phyloP scores from a whole-genome alignment of 192 early-diverging fungal genomes.

The Gaertneriomyces sp. region DNA sequence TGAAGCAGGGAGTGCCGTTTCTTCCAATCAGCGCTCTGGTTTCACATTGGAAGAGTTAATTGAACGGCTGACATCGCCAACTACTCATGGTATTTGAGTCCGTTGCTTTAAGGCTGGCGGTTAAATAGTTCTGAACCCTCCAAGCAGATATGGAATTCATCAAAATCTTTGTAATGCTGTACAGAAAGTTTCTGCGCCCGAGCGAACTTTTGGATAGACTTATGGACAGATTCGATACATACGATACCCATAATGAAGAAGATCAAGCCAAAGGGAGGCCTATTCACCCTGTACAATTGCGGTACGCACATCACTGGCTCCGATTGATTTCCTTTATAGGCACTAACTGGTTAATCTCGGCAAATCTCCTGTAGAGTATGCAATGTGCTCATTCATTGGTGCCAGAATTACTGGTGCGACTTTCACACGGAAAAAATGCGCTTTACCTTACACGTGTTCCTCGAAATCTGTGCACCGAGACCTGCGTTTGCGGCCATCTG shows the following conservation, averaged over 20 bases:
- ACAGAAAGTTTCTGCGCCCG: constrained; percentile 40
- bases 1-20: neutral
- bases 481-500: constrained; percentile 29
- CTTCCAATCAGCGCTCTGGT: constrained; percentile 8
- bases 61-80: constrained; percentile 33
- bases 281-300: constrained; percentile 40
- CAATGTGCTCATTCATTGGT: constrained; percentile 43
- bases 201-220: constrained; percentile 43
- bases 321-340: neutral
- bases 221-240: constrained; percentile 42
- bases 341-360: neutral
- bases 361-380: constrained; percentile 33
- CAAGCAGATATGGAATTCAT: constrained; percentile 40
- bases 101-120: neutral
- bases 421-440: constrained; percentile 40
- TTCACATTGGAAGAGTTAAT: constrained; percentile 39
- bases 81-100: constrained; percentile 27
- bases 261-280: constrained; percentile 2
- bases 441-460: constrained; percentile 41
- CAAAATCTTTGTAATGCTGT: constrained; percentile 41
- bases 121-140: neutral
- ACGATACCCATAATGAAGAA: constrained; percentile 12
- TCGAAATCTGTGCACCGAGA: constrained; percentile 30
- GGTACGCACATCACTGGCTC: constrained; percentile 21
- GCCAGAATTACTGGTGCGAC: constrained; percentile 38